A percentile compares a stretch with the other conserved stretches of the same genome.
Conservation (phyloP, 225 moss, liverwort and hornwort genomes). For the Antitrichia curtipendula region DNA sequence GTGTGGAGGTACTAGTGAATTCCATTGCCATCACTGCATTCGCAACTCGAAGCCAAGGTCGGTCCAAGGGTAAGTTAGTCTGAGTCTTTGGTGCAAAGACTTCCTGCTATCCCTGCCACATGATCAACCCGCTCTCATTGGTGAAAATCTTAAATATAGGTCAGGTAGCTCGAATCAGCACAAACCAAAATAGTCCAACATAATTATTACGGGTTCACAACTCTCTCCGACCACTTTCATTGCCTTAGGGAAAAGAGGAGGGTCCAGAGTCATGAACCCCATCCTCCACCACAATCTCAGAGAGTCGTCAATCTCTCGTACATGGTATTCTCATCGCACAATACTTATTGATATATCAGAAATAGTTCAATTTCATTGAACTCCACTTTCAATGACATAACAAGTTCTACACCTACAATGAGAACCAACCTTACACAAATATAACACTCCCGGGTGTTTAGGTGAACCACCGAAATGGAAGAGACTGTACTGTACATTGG, state of each 20-base stretch:
- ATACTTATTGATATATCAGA: not conserved
- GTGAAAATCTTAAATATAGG: not conserved
- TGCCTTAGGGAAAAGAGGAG: not conserved
- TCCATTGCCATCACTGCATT: slow-evolving; percentile 49
- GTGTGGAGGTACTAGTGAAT: slow-evolving; percentile 9
- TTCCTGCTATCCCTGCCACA: slow-evolving; percentile 57
- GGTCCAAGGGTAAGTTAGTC: slow-evolving; percentile 44
- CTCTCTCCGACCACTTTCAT: not conserved
- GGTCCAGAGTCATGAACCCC: not conserved
- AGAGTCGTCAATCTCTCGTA: too few relatives aligned
- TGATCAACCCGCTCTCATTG: not conserved
- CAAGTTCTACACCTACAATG: too few relatives aligned
- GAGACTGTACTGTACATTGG: not conserved
- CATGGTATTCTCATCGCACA: not conserved
- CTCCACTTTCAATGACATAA: not conserved
- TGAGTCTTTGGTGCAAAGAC: slow-evolving; percentile 54
- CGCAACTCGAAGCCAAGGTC: slow-evolving; percentile 72
- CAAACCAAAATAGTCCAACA: not conserved
- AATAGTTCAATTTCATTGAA: not conserved
- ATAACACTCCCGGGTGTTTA: too few relatives aligned
- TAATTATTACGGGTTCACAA: not conserved
- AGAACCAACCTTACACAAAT: too few relatives aligned
- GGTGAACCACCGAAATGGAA: not conserved
- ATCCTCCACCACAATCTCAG: not conserved
- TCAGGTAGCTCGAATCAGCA: not conserved